Base-by-base conservation (phyloP, 306 rosid genomes). In the Quillaja saponaria region DNA sequence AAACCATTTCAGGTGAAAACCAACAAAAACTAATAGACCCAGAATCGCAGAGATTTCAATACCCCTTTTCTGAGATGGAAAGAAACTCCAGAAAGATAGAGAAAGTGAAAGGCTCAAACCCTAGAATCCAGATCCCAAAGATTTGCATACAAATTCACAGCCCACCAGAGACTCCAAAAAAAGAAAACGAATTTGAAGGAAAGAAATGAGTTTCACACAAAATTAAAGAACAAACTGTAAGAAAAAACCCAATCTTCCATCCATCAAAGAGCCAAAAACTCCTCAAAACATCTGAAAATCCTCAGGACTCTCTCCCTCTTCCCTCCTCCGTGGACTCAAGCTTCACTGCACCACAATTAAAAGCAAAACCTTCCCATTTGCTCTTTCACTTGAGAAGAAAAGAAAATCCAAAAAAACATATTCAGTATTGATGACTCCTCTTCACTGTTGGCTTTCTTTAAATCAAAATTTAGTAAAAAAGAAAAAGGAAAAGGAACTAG, bases 41-140 rank as follows among this genome's bases (percentile, higher is more conserved):
- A 45, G 21, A 68, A 71, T n/a, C 10, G 4, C 44, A 39, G 6
- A 49, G 44, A 25, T 57, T 66, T 49, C 20, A 34, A 51, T 37
- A 44, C 34, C 63, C 49, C 44, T 54, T 67, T 59, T 70, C 75
- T 55, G 56, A 60, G 35, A 56, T 38, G 69, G 64, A 40, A 62
- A 37, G 34, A 63, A 63, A 58, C 41, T 59, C 76, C 46, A 60
- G 49, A 44, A 46, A 51, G 75, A 74, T 34, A 76, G 69, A 75
- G 63, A 63, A 65, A 66, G 78, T 64, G 71, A 81, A 72, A 68
- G 73, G 31, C 69, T 73, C 80, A 87, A 87, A 78, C 85, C 91
- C 78, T 72, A 75, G 49, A 79, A 67, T 73, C 76, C 90, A 85
- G 97, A 91, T 91, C 97, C 87, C 88, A 47, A 82, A 80, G 76